phyloP scores from a whole-genome alignment of 768 basidiomycete genomes.

The Tulasnella sp. region DNA sequence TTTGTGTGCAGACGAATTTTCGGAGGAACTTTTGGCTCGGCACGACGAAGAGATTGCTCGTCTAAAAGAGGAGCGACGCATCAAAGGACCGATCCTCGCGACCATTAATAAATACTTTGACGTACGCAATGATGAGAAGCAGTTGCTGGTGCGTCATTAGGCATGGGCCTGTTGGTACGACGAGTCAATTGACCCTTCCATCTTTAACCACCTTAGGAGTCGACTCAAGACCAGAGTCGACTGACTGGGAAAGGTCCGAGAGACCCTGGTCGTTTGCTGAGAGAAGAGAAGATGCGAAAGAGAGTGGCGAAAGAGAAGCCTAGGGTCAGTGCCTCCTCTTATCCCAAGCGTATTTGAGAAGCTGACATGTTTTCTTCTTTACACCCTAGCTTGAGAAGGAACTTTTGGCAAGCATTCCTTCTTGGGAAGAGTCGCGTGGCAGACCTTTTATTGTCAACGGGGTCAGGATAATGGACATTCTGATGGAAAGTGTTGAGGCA shows the following conservation, averaged over 20 bases:
- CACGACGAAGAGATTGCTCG: conserved; percentile 82
- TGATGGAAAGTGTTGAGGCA: conserved; percentile 63
- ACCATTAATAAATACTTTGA: conserved; percentile 84
- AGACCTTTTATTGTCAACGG: conserved; percentile 82
- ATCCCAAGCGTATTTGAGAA: neutral
- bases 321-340: conserved; percentile 52
- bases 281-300: conserved; percentile 98
- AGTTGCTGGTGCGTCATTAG: conserved; percentile 51
- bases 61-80: conserved; percentile 75
- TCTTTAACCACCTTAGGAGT: conserved; percentile 38
- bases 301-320: conserved; percentile 90
- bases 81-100: conserved; percentile 70
- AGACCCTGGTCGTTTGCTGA: conserved; percentile 77
- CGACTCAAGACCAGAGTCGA: conserved; percentile 75
- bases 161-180: neutral
- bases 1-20: conserved; percentile 63
- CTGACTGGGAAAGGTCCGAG: conserved; percentile 74
- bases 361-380: too few species aligned
- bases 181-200: neutral
- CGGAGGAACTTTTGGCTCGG: conserved; percentile 76
- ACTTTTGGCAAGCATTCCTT: conserved; percentile 66
- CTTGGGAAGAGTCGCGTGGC: conserved; percentile 77
- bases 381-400: conserved; percentile 76
- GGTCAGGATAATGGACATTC: conserved; percentile 68
- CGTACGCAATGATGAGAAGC: conserved; percentile 84